Base-by-base conservation (phyloP, 2,329 filamentous ascomycete species). In the Colletotrichum kahawae region DNA sequence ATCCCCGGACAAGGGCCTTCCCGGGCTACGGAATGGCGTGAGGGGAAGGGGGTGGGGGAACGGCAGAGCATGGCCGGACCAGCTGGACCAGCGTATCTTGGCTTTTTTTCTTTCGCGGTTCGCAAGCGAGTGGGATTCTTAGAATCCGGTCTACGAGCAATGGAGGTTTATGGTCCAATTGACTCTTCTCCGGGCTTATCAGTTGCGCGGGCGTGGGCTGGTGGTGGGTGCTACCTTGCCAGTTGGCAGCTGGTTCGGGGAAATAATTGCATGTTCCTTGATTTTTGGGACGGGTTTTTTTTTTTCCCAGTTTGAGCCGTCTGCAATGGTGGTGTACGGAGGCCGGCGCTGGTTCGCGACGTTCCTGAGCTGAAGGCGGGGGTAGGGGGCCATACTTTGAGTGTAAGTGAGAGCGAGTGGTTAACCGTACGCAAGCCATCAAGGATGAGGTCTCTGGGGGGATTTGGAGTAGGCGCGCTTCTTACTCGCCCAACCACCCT, bases 401-500 rank as follows among this genome's bases (percentile, higher is more conserved):
- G 43, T 51, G 72, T 57, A 63, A 57, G 8, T 18, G 31, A 38
- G 18, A 57, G 8, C 13, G 31, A 38, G 18, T n/a, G 13, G 60
- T 34, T n/a, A n/a, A 24, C n/a, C 4, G 43, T 18, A 60, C 18
- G 31, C 54, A 29, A 48, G 43, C n/a, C 43, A 13, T 27, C 67
- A 51, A 62, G 68, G 24, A 60, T 56, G 14, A 51, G 14, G 68
- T 69, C n/a, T 63, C 71, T 54, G 33, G 43, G 69, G 69, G 54
- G 27, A 71, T 57, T 63, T 71, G 68, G 62, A 62, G 33, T 36
- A n/a, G 71, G 72, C 72, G 72, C 54, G 69, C 72, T 60, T 72
- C 69, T 51, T 72, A 76, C 74, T 76, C 74, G 74, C 43, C 74
- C 74, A 76, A 31, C 74, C 74, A 70, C 74, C 74, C 70, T 74